Evolutionary conservation across 176 grass and related monocot genomes (phyloP).

Genomic region (Oryza meyeriana): DNA sequence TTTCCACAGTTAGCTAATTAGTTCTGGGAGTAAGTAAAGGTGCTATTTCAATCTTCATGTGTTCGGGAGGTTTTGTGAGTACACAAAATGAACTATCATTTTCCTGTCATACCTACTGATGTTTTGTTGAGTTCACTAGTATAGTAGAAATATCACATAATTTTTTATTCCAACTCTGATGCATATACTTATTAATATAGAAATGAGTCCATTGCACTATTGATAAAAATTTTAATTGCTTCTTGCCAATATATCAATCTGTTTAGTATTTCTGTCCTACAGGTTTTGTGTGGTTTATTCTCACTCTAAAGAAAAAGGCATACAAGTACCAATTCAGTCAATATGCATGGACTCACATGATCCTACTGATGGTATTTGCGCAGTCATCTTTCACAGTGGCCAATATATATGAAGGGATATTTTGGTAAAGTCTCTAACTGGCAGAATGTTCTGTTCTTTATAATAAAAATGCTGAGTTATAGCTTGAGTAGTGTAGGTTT

Average conservation of each 20-base stretch:
- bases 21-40: neutral
- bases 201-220: neutral
- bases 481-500: neutral
- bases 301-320: slow-evolving; percentile 86
- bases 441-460: neutral
- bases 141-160: neutral
- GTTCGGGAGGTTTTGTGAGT: neutral
- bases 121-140: neutral
- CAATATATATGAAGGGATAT: slow-evolving; percentile 92
- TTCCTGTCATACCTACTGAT: neutral
- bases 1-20: neutral
- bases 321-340: slow-evolving; percentile 96
- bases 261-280: neutral
- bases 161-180: neutral
- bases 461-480: neutral
- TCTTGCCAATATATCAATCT: neutral
- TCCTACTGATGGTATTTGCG: slow-evolving; percentile 76
- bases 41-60: neutral
- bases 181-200: neutral
- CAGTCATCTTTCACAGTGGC: slow-evolving; percentile 91
- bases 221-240: neutral
- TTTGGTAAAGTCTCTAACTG: slow-evolving; percentile 53
- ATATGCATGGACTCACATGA: slow-evolving; percentile 97
- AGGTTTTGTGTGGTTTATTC: slow-evolving; percentile 98
- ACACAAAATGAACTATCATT: neutral